Evolutionary conservation across 2,329 filamentous ascomycete species (phyloP).

Genomic region (Verticillium zaregamsianum): DNA sequence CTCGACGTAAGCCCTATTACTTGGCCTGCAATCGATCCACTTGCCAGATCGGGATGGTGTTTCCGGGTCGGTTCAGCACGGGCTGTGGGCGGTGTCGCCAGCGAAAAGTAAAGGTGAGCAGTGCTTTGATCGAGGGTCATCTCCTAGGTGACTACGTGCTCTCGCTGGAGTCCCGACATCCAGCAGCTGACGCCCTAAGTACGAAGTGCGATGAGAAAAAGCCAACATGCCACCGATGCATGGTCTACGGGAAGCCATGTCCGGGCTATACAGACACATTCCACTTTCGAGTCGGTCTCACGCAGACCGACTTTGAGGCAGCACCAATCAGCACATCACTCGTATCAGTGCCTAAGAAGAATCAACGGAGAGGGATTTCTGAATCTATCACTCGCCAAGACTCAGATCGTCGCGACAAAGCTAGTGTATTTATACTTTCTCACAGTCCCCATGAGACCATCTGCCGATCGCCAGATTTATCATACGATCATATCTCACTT

Average conservation of each 20-base stretch:
- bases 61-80: conserved; percentile 24
- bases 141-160: neutral
- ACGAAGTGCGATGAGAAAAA: conserved; percentile 26
- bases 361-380: neutral
- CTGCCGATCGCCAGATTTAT: conserved; percentile 9
- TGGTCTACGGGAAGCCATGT: conserved; percentile 25
- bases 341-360: neutral
- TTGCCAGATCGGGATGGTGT: conserved; percentile 17
- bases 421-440: neutral
- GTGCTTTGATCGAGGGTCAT: conserved; percentile 15
- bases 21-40: neutral
- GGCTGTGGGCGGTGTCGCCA: conserved; percentile 24
- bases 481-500: conserved; percentile 23
- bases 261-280: conserved; percentile 30
- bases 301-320: conserved; percentile 4
- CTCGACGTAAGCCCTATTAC: neutral
- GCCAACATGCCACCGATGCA: conserved; percentile 24
- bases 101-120: conserved; percentile 24
- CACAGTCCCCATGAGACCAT: neutral
- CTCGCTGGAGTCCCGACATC: conserved; percentile 1
- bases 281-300: conserved; percentile 23
- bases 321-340: neutral
- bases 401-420: neutral
- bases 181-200: neutral
- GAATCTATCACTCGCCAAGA: neutral